phyloP scores from a whole-genome alignment of 371 early-diverging fungal species.

The Massospora cicadina region DNA sequence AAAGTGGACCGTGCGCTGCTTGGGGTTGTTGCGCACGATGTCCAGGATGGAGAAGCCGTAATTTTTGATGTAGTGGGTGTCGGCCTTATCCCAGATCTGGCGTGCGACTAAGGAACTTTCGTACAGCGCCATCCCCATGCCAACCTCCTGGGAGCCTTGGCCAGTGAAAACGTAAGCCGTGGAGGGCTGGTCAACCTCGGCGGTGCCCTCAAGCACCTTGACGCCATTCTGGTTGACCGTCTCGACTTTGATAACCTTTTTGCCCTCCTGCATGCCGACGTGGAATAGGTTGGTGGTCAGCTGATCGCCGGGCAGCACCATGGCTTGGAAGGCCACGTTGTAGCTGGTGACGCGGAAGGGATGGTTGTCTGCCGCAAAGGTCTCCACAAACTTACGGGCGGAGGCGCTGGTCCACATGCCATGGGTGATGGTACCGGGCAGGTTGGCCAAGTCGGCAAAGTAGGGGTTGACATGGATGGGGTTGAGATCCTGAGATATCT shows the following conservation, averaged over 20 bases:
- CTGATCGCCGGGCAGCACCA: conserved; percentile 75
- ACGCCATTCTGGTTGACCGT: conserved; percentile 74
- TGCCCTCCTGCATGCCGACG: conserved; percentile 92
- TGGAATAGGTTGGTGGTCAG: conserved; percentile 79
- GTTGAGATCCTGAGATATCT: conserved; percentile 80
- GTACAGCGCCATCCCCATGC: conserved; percentile 95
- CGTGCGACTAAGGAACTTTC: conserved; percentile 63
- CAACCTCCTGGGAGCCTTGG: conserved; percentile 88
- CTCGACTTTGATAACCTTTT: conserved; percentile 84
- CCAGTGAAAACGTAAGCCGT: conserved; percentile 91
- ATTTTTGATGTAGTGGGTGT: conserved; percentile 62
- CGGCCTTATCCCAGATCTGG: conserved; percentile 86
- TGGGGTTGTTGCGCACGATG: conserved; percentile 86
- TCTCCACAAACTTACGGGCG: conserved; percentile 87
- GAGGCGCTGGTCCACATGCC: conserved; percentile 96
- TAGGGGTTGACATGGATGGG: conserved; percentile 94
- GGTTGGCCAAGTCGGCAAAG: conserved; percentile 79
- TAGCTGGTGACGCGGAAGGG: conserved; percentile 75
- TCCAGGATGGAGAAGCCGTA: conserved; percentile 87
- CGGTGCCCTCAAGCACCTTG: conserved; percentile 77
- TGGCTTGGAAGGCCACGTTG: conserved; percentile 58
- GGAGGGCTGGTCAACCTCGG: conserved; percentile 82
- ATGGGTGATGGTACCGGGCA: conserved; percentile 92
- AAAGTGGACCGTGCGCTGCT: conserved; percentile 79
- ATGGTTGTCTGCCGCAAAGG: conserved; percentile 85